Evolutionary conservation across 2,329 filamentous ascomycete genomes (phyloP).

Genomic region (Aureobasidium namibiae): DNA sequence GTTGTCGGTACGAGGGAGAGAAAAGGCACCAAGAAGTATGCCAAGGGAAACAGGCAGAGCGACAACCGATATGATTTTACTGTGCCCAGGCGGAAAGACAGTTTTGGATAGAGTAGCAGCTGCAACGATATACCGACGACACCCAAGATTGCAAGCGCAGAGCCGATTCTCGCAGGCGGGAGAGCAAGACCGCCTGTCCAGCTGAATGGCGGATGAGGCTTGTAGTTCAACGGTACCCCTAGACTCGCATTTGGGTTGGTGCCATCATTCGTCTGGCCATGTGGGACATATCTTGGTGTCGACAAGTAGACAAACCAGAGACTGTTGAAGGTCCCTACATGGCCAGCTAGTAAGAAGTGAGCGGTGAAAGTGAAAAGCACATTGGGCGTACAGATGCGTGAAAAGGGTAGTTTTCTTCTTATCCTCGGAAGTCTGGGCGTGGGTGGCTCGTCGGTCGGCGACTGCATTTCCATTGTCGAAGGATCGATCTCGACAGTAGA

Average conservation of each 20-base stretch:
- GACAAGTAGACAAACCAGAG: constrained; percentile 44
- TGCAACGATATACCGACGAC: constrained; percentile 40
- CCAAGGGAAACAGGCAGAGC: constrained; percentile 36
- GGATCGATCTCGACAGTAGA: constrained; percentile 15
- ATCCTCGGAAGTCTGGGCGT: constrained; percentile 16
- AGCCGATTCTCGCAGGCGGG: constrained; percentile 39
- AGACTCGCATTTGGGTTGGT: constrained; percentile 26
- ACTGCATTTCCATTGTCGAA: constrained; percentile 21
- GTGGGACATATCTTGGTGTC: constrained; percentile 31
- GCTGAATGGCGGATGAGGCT: constrained; percentile 32
- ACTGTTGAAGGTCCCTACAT: constrained; percentile 42
- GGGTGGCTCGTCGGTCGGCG: constrained; percentile 19
- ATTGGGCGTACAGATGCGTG: constrained; percentile 39
- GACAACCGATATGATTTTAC: constrained; percentile 33
- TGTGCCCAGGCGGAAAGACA: constrained; percentile 35
- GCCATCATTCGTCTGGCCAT: constrained; percentile 11
- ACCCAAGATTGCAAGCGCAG: constrained; percentile 41
- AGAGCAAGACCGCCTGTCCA: constrained; percentile 43
- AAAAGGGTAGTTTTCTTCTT: constrained; percentile 34
- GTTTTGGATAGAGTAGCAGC: constrained; percentile 36
- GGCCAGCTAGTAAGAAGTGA: constrained; percentile 38
- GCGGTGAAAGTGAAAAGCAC: constrained; percentile 36
- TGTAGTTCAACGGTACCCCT: constrained; percentile 30
- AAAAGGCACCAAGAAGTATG: constrained; percentile 37
- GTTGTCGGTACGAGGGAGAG: constrained; percentile 35